These are phyloP conservation scores for Globisporangium solare DNA, from an alignment of 352 stramenopile genomes.

Conservation along the genomic window DNA sequence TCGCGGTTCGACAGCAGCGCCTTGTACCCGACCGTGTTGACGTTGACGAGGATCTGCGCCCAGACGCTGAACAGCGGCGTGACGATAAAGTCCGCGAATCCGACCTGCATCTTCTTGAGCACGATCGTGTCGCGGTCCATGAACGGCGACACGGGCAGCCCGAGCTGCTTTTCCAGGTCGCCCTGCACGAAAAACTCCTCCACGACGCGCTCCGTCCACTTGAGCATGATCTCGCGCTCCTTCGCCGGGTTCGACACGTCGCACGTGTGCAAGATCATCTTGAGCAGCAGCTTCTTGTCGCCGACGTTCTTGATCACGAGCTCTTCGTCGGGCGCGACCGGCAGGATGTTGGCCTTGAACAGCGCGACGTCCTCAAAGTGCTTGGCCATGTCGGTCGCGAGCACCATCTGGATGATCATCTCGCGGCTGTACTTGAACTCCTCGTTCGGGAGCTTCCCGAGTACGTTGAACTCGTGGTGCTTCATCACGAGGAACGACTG, in stretches of 20 bases:
- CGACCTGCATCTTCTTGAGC: slow-evolving; percentile 91
- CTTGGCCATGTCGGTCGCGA: slow-evolving; percentile 89
- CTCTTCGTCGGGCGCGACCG: slow-evolving; percentile 41
- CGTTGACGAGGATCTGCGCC: slow-evolving; percentile 71
- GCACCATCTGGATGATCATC: slow-evolving; percentile 89
- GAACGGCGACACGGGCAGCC: slow-evolving; percentile 88
- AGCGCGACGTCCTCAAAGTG: slow-evolving; percentile 86
- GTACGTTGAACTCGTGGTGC: slow-evolving; percentile 78
- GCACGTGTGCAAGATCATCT: slow-evolving; percentile 89
- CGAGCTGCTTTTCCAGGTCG: slow-evolving; percentile 91
- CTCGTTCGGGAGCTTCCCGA: slow-evolving; percentile 62
- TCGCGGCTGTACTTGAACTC: slow-evolving; percentile 85
- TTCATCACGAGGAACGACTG: slow-evolving; percentile 90
- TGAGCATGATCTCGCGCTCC: slow-evolving; percentile 80
- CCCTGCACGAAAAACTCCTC: slow-evolving; percentile 96
- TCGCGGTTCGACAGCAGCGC: slow-evolving; percentile 73
- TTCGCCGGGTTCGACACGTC: slow-evolving; percentile 95
- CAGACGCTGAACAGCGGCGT: slow-evolving; percentile 82
- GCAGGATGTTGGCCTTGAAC: slow-evolving; percentile 87
- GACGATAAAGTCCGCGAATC: slow-evolving; percentile 95
- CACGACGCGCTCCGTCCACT: slow-evolving; percentile 92
- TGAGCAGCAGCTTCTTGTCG: slow-evolving; percentile 86
- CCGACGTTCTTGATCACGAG: slow-evolving; percentile 77
- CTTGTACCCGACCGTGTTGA: slow-evolving; percentile 65
- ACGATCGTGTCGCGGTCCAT: slow-evolving; percentile 92